Percentiles rank a stretch among this genome's conserved stretches.
Evolutionary conservation across 352 stramenopile species (phyloP).

Genomic region (Pythium brassicae): DNA sequence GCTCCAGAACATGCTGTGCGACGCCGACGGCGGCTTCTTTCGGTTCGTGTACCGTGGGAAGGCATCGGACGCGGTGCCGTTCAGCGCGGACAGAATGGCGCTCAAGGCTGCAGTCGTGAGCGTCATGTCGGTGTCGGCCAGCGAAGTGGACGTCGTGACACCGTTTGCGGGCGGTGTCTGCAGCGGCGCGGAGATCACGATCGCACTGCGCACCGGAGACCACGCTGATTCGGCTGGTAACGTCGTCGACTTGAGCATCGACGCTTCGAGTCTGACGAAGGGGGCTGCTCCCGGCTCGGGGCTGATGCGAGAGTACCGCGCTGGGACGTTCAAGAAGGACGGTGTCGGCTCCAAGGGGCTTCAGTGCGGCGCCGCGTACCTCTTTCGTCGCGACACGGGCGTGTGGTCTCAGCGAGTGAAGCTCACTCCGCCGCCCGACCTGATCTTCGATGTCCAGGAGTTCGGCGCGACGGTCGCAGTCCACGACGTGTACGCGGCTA

Average conservation of each 20-base stretch:
- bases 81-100: conserved; percentile 42
- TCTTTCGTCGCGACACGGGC: conserved; percentile 37
- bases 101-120: conserved; percentile 48
- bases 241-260: conserved; percentile 49
- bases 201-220: conserved; percentile 52
- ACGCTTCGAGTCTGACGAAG: conserved; percentile 40
- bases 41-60: conserved; percentile 54
- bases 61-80: conserved; percentile 50
- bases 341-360: conserved; percentile 54
- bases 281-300: conserved; percentile 20
- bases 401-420: conserved; percentile 63
- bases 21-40: conserved; percentile 72
- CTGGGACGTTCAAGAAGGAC: conserved; percentile 58
- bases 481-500: conserved; percentile 40
- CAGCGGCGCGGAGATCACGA: conserved; percentile 37
- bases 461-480: conserved; percentile 52
- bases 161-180: conserved; percentile 48
- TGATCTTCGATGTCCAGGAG: conserved; percentile 45
- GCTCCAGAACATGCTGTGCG: conserved; percentile 62
- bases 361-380: conserved; percentile 66
- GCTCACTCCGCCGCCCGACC: conserved; percentile 30
- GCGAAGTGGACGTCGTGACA: conserved; percentile 49
- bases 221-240: conserved; percentile 52
- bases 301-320: conserved; percentile 47
- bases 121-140: conserved; percentile 50